Conservation (phyloP, 2,329 filamentous ascomycete species). For the Thelonectria rubi region DNA sequence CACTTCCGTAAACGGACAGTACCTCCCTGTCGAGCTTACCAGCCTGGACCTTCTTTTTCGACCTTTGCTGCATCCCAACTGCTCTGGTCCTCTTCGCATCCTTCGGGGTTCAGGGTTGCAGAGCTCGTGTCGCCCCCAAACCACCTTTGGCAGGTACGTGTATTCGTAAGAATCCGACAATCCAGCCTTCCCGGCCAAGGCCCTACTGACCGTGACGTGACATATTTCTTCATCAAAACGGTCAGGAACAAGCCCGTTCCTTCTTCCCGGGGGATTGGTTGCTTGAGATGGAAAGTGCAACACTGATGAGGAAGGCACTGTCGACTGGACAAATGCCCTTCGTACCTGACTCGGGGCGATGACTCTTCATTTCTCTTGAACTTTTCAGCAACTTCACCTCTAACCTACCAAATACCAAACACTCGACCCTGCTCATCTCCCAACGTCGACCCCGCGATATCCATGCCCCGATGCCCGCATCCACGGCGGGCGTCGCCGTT, state of each 20-base stretch:
- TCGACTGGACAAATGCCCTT: not conserved
- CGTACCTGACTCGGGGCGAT: too few species aligned
- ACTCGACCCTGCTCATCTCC: not conserved
- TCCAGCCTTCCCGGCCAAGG: too few species aligned
- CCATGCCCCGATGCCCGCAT: slow-evolving; percentile 11
- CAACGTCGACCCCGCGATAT: not conserved
- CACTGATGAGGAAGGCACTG: not conserved
- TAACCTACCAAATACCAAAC: not conserved
- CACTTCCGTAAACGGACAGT: slow-evolving; percentile 19
- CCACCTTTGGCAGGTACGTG: not conserved
- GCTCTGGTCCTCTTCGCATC: not conserved
- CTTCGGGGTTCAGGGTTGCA: not conserved
- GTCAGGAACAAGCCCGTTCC: not conserved
- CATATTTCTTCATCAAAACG: not conserved
- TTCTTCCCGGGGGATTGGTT: slow-evolving; percentile 4
- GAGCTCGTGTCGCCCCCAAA: not conserved
- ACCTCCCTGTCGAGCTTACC: slow-evolving; percentile 9
- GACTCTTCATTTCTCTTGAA: not conserved
- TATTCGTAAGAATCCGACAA: too few species aligned
- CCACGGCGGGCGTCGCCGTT: not conserved
- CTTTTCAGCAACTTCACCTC: not conserved
- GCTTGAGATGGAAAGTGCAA: not conserved
- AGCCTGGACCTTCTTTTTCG: slow-evolving; percentile 5
- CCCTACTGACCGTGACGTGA: not conserved
- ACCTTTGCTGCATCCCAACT: slow-evolving; percentile 1